Evolutionary conservation across 1,284 basidiomycete genomes (phyloP).

Genomic region (Pyrrhoderma lamaoense): DNA sequence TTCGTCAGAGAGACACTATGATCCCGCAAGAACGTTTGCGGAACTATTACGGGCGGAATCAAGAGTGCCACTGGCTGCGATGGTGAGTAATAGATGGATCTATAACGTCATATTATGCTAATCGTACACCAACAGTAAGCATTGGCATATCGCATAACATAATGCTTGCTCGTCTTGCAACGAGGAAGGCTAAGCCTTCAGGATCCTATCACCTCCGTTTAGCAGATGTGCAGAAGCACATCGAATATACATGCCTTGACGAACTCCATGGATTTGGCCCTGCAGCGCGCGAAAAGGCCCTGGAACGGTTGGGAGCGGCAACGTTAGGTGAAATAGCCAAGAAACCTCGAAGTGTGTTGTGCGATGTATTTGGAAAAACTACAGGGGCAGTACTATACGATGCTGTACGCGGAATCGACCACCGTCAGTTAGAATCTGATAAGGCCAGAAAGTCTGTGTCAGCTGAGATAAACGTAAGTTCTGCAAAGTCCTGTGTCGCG

Average conservation of each 20-base stretch:
- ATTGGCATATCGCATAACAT: slow-evolving; percentile 92
- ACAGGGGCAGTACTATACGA: slow-evolving; percentile 83
- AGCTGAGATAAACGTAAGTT: slow-evolving; percentile 83
- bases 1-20: slow-evolving; percentile 27
- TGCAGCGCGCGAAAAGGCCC: slow-evolving; percentile 63
- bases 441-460: slow-evolving; percentile 83
- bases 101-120: no score
- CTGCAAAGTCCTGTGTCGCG: slow-evolving; percentile 18
- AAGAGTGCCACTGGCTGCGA: slow-evolving; percentile 76
- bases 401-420: slow-evolving; percentile 78
- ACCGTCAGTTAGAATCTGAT: slow-evolving; percentile 71
- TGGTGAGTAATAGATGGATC: slow-evolving; percentile 37
- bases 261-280: slow-evolving; percentile 87
- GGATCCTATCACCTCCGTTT: slow-evolving; percentile 69
- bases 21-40: slow-evolving; percentile 70
- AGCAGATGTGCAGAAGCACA: slow-evolving; percentile 47
- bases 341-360: slow-evolving; percentile 57
- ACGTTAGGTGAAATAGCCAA: slow-evolving; percentile 61
- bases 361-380: slow-evolving; percentile 72
- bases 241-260: slow-evolving; percentile 58
- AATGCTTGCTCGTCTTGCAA: slow-evolving; percentile 87
- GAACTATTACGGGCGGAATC: slow-evolving; percentile 73
- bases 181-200: slow-evolving; percentile 85
- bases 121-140: slow-evolving; percentile 54
- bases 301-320: slow-evolving; percentile 68